Evolutionary conservation across 305 asterid genomes (phyloP), one percentile per base, ranked within the genome.

Genomic region (Ajuga reptans): DNA sequence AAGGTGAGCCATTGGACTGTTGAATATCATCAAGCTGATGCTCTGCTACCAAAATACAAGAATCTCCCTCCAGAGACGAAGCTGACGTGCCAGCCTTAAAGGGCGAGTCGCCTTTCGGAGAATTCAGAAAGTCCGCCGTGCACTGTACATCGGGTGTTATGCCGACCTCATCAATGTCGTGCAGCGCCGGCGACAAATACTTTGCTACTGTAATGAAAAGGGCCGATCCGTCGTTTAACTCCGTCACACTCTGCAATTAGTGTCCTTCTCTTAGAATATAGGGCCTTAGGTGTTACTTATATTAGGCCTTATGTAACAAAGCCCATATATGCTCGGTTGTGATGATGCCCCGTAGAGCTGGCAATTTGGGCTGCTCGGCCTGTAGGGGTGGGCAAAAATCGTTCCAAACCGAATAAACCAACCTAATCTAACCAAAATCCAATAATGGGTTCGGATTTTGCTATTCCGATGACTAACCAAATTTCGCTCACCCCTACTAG

Each of bases 101-200:
- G 12, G 81, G 67, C 1, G 27, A 1, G 27, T 21, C 27, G 57
- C 82, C 82, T 69, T 72, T 87, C 6, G 89, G 70, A 14, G 89
- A 64, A 42, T 78, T 90, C 43, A 88, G 87, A 72, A 82, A 77
- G 43, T 88, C 92, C 1, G 94, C 66, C 24, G 93, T 80, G 75
- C 98, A 92, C 46, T 81, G 92, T 39, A 90, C 86, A 64, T 88
- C 98, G 3, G 97, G 97, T 29, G 89, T 66, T 68, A 92, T 90
- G 49, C 98, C 98, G 9, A 92, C 91, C 66, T 92, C 86, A 79
- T 92, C 98, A 11, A 92, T 92, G 82, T 84, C 97, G 36, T 92
- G 98, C 68, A 88, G 89, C 9, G 89, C 85, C 1, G 98, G 98
- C 2, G 97, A 92, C 68, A 88, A 57, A 66, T 92, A 90, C 76